A percentile compares a stretch with the other conserved stretches of the same genome.
These are phyloP conservation scores for Grigorovia humatica DNA, from an alignment of 805 yeast species.

Conservation along the genomic window DNA sequence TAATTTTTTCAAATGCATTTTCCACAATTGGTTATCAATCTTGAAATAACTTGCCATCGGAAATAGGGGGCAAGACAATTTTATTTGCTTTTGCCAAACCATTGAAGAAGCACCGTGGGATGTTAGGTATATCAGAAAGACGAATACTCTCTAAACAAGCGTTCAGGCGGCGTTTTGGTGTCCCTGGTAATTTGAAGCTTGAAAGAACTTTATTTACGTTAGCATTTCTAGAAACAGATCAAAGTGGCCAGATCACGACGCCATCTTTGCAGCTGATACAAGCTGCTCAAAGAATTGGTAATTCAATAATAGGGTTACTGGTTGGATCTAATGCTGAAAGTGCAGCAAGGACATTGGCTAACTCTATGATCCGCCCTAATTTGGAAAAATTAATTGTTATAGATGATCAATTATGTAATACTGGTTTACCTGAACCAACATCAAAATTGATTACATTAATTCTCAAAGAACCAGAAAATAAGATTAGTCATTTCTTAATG, in stretches of 20 bases:
- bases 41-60: too few relatives aligned
- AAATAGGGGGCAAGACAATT: neutral
- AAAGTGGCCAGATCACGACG: constrained; percentile 46
- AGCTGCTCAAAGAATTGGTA: constrained; percentile 70
- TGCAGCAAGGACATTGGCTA: constrained; percentile 34
- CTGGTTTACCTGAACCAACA: constrained; percentile 68
- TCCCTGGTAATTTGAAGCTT: neutral
- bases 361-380: constrained; percentile 9
- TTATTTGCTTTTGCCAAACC: neutral
- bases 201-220: constrained; percentile 44
- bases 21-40: neutral
- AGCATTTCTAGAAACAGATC: constrained; percentile 58
- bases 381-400: constrained; percentile 48
- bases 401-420: constrained; percentile 32
- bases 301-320: constrained; percentile 70
- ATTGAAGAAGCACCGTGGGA: too few relatives aligned
- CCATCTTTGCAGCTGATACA: constrained; percentile 60
- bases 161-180: too few relatives aligned
- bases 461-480: constrained; percentile 21
- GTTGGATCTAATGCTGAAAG: constrained; percentile 52
- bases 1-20: neutral
- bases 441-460: constrained; percentile 52
- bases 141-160: too few relatives aligned
- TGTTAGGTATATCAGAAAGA: too few relatives aligned
- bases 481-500: constrained; percentile 55